Conservation (phyloP, 345 rosid species). For the Rhodamnia argentea region DNA sequence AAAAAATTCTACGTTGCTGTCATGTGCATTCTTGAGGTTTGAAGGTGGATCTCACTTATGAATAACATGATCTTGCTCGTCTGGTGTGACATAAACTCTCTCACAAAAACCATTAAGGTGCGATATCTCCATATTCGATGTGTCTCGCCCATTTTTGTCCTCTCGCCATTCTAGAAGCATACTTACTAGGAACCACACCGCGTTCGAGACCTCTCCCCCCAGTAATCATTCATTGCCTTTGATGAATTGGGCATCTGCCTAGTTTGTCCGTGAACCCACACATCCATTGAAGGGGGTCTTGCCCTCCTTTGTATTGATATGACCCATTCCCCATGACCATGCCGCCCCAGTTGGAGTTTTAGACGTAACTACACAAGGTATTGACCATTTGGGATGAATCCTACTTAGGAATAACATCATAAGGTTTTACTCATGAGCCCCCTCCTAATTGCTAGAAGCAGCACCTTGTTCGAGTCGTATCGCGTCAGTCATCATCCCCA, state of each 20-base stretch:
- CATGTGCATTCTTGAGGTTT: neutral
- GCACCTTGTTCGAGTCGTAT: neutral
- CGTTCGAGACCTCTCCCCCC: neutral
- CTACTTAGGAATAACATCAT: neutral
- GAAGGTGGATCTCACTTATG: neutral
- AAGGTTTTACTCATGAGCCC: neutral
- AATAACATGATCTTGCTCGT: neutral
- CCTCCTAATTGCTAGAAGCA: neutral
- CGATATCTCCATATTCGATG: neutral
- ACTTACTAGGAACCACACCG: neutral
- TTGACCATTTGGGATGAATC: neutral
- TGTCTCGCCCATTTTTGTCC: neutral
- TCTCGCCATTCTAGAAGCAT: neutral
- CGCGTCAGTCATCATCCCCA: neutral
- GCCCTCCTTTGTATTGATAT: neutral
- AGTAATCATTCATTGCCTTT: neutral
- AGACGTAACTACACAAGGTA: neutral
- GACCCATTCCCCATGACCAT: neutral
- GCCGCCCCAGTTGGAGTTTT: neutral
- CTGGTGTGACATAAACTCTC: neutral
- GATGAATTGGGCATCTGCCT: neutral
- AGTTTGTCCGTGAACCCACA: neutral
- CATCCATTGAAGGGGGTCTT: neutral
- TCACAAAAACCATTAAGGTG: neutral
- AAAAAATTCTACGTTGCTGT: neutral